Percentiles rank a stretch among this genome's conserved stretches.
phyloP scores from a whole-genome alignment of 495 filamentous ascomycete species.

The Hypoxylon trugodes region DNA sequence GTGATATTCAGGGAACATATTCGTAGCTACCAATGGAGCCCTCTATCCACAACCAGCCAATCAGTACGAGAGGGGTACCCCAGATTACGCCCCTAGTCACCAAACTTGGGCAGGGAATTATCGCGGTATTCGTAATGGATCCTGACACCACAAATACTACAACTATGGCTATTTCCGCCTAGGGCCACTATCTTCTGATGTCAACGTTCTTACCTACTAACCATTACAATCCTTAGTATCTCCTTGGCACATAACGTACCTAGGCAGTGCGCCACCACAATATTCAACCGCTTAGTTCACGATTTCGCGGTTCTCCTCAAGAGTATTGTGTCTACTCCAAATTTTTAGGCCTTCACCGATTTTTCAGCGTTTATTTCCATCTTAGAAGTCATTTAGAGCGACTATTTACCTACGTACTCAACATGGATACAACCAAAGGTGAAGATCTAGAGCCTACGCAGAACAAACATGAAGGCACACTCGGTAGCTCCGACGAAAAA shows the following conservation, averaged over 20 bases:
- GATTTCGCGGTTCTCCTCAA: background rate
- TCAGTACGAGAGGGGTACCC: no score
- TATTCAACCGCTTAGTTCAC: background rate
- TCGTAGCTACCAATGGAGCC: no score
- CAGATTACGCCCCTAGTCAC: no score
- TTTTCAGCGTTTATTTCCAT: background rate
- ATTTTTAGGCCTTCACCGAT: background rate
- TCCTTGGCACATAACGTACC: conserved; percentile 1
- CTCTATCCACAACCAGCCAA: no score
- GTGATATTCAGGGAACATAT: no score
- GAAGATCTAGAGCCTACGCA: conserved; percentile 23
- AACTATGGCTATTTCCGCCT: background rate
- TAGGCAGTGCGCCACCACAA: background rate
- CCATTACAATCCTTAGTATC: background rate
- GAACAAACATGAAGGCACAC: conserved; percentile 2
- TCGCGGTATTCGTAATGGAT: no score
- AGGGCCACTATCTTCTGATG: background rate
- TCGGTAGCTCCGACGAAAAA: conserved; percentile 15
- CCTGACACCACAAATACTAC: background rate
- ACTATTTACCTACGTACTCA: background rate
- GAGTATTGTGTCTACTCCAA: background rate
- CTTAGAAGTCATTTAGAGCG: background rate
- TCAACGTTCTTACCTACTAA: background rate
- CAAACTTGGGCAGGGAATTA: no score
- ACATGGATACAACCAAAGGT: conserved; percentile 20